Base-by-base conservation (phyloP, 176 grass and related monocot species). In the Panicum miliaceum region DNA sequence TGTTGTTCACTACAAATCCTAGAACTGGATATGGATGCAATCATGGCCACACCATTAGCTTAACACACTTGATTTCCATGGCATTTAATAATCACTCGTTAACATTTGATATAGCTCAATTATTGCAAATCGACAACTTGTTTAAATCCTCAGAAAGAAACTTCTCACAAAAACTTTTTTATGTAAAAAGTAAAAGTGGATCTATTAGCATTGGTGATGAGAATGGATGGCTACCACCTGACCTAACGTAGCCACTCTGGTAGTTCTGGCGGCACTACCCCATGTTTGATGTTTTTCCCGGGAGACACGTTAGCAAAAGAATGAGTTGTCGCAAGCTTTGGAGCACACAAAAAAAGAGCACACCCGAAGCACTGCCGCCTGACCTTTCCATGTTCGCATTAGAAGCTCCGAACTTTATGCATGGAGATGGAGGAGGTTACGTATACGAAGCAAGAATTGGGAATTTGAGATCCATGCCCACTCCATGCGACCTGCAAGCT, bases 261-360 rank as follows among this genome's bases (percentile, higher is more conserved):
- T 75, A 46, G 89, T 69, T 87, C 68, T 58, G 60, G 73, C 22
- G 74, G 89, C 89, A 87, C 89, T 73, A 87, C 69, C 50, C 67
- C 84, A 43, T 84, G 84, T 83, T 80, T 86, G 73, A 61, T 38
- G 73, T 72, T 87, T 84, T 87, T 26, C 71, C 84, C 61, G 20
- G 60, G 27, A 77, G 20, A 80, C 69, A 80, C 52, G 79, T 75
- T 15, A n/a, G 84, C 80, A 69, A 68, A 90, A 64, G 14, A 50
- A 32, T 68, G 22, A 74, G 23, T 80, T 87, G 80, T 75, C 80
- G 11, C 64, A 56, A 66, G 27, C 84, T 78, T 79, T 82, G 79
- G 79, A 78, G 73, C 48, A 38, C 85, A 58, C 77, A 65, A 46
- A 56, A 48, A 58, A 73, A 87, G 58, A 62, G 37, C 57, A 59